Percentiles rank a stretch among this genome's conserved stretches.
phyloP scores from a whole-genome alignment of 139 green algal genomes.

The Closterium sp. region DNA sequence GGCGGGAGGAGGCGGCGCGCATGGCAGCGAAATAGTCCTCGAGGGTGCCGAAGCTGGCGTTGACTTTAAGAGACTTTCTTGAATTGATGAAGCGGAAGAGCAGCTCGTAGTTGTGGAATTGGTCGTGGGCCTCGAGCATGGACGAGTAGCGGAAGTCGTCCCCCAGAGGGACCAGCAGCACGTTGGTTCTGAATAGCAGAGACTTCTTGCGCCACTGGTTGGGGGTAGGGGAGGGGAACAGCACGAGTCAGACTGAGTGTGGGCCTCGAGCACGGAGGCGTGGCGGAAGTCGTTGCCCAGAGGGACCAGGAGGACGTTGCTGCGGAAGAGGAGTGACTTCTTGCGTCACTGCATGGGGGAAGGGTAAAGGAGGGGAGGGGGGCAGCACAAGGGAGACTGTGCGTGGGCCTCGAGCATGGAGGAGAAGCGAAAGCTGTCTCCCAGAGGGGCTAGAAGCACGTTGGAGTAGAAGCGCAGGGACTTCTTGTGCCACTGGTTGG shows the following conservation, averaged over 20 bases:
- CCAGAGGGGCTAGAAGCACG: too few relatives aligned
- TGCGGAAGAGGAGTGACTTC: too few relatives aligned
- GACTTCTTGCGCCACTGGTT: background rate
- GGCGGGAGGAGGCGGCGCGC: background rate
- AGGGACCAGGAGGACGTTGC: conserved; percentile 37
- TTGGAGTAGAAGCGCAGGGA: too few relatives aligned
- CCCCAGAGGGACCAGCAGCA: background rate
- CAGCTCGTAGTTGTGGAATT: conserved; percentile 46
- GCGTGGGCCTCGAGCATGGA: too few relatives aligned
- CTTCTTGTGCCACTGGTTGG: too few relatives aligned
- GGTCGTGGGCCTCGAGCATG: conserved; percentile 9
- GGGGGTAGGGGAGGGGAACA: too few relatives aligned
- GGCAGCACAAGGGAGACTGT: too few relatives aligned
- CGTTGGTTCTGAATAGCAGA: background rate
- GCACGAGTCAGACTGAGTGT: too few relatives aligned
- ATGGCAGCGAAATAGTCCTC: conserved; percentile 35
- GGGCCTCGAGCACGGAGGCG: too few relatives aligned
- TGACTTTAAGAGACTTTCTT: background rate
- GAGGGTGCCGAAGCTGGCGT: conserved; percentile 39
- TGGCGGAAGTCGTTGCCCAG: conserved; percentile 14
- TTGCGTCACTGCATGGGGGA: conserved; percentile 31
- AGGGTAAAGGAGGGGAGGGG: too few relatives aligned
- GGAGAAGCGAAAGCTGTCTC: too few relatives aligned
- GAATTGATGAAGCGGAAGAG: conserved; percentile 42
- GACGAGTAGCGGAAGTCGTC: background rate